phyloP scores from a whole-genome alignment of 1,284 basidiomycete genomes.

The Cryptococcus floricola region DNA sequence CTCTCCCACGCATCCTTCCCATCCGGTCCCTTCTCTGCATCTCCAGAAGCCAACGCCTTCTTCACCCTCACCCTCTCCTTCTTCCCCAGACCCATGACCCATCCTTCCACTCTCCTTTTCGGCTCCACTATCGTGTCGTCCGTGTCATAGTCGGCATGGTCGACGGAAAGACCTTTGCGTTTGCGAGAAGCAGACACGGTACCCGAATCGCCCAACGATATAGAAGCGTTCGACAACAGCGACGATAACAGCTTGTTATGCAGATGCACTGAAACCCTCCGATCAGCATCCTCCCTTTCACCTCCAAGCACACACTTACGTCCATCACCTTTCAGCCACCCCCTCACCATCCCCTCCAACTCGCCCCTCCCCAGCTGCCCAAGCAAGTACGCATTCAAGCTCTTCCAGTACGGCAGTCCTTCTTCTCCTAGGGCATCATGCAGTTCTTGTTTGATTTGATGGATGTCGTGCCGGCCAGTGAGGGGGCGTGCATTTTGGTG shows the following conservation, averaged over 20 bases:
- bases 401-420: conserved; percentile 55
- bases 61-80: conserved; percentile 35
- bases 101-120: conserved; percentile 32
- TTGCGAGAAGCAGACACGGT: conserved; percentile 24
- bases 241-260: conserved; percentile 46
- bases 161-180: conserved; percentile 27
- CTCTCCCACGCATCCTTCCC: conserved; percentile 10
- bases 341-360: conserved; percentile 37
- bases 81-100: conserved; percentile 38
- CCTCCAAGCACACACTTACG: conserved; percentile 22
- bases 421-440: conserved; percentile 69
- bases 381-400: conserved; percentile 44
- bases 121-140: conserved; percentile 39
- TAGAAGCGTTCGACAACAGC: conserved; percentile 43
- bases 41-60: conserved; percentile 14
- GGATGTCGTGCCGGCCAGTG: conserved; percentile 19
- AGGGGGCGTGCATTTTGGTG: no score
- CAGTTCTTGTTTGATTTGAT: conserved; percentile 68
- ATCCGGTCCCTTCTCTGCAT: conserved; percentile 21
- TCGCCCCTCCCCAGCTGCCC: conserved; percentile 43
- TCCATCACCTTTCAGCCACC: conserved; percentile 39
- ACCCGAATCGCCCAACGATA: conserved; percentile 22
- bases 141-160: conserved; percentile 36
- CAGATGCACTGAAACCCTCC: conserved; percentile 29
- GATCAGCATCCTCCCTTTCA: not conserved